These are phyloP conservation scores for Cutaneotrichosporon cavernicola DNA, from an alignment of 1,284 basidiomycete species.

Conservation along the genomic window DNA sequence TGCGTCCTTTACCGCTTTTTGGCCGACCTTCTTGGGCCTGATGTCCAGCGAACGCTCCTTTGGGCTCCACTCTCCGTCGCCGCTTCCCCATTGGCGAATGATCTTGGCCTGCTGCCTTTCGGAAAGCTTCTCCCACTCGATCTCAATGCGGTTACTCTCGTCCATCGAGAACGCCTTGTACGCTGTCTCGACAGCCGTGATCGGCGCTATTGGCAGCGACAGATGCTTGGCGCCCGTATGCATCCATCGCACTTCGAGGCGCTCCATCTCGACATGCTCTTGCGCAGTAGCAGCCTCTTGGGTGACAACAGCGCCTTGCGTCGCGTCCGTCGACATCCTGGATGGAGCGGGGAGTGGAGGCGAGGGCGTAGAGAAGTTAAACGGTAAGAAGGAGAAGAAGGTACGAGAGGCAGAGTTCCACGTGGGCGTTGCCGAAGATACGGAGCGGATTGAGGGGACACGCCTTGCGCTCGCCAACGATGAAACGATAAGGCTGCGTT, in stretches of 20 bases:
- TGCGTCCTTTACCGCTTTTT: constrained; percentile 9
- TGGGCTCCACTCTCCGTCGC: constrained; percentile 35
- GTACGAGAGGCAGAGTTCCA: neutral
- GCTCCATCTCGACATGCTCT: constrained; percentile 13
- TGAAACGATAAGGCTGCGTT: neutral
- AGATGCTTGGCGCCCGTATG: constrained; percentile 53
- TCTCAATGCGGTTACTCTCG: constrained; percentile 47
- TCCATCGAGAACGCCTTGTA: constrained; percentile 61
- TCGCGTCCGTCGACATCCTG: constrained; percentile 8
- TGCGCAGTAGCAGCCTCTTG: neutral
- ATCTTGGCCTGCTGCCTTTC: constrained; percentile 23
- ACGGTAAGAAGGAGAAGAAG: neutral
- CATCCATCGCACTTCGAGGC: constrained; percentile 49
- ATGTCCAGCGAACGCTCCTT: constrained; percentile 57
- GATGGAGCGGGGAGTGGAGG: neutral
- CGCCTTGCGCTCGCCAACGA: neutral
- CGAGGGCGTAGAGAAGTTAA: neutral
- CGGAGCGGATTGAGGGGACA: neutral
- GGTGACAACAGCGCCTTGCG: neutral
- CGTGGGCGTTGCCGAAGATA: neutral
- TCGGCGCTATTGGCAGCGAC: constrained; percentile 47
- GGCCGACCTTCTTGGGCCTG: constrained; percentile 20
- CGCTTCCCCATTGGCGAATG: constrained; percentile 32
- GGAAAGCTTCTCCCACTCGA: constrained; percentile 56
- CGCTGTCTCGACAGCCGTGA: constrained; percentile 39